These are phyloP conservation scores for Lactarius sp. DNA, from an alignment of 768 basidiomycete genomes.

Conservation along the genomic window DNA sequence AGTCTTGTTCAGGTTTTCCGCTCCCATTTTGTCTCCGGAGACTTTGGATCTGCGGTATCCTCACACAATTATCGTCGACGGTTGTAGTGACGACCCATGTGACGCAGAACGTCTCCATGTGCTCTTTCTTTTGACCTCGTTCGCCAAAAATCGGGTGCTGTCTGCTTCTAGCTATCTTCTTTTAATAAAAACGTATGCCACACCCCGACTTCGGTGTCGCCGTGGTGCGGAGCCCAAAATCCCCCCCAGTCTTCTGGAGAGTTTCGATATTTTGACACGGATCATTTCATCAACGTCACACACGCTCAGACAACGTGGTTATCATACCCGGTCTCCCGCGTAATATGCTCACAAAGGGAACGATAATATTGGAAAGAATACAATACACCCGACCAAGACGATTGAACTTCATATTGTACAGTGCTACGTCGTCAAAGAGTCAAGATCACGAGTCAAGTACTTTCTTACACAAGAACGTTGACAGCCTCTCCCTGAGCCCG, in stretches of 20 bases:
- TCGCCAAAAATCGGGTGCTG: constrained; percentile 1
- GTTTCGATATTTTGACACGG: constrained; percentile 4
- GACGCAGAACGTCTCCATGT: neutral
- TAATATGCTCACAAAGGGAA: neutral
- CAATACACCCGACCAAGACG: neutral
- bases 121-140: neutral
- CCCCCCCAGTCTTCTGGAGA: constrained; percentile 8
- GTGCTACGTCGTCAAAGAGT: neutral
- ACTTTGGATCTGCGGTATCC: constrained; percentile 14
- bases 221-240: constrained; percentile 1
- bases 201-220: constrained; percentile 1
- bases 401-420: neutral
- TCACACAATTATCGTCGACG: constrained; percentile 1
- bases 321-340: neutral
- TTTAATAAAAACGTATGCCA: constrained; percentile 13
- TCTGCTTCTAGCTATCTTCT: constrained; percentile 16
- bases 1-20: constrained; percentile 10
- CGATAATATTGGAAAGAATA: neutral
- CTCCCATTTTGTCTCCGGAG: constrained; percentile 3
- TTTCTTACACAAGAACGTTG: constrained; percentile 9
- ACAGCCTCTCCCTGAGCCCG: constrained; percentile 42
- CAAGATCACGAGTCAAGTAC: neutral
- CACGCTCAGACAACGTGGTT: constrained; percentile 5
- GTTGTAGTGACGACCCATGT: neutral
- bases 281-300: neutral